These are phyloP conservation scores for Podaxis sp. DNA, from an alignment of 768 basidiomycete species.

Conservation along the genomic window DNA sequence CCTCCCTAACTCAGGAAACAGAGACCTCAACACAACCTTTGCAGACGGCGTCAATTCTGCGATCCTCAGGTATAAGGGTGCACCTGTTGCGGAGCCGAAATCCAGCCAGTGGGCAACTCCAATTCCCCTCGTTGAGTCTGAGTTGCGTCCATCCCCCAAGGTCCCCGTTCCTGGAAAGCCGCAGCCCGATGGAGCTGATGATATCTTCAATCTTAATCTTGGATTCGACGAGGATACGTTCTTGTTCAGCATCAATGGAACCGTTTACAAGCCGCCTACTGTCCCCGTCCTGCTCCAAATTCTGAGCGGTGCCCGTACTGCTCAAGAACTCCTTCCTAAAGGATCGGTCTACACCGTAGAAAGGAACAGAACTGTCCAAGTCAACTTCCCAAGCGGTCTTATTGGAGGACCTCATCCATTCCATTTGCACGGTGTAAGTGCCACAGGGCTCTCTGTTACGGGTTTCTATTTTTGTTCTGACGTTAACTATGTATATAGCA, in stretches of 20 bases:
- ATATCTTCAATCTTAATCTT: conserved; percentile 23
- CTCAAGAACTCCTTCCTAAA: conserved; percentile 37
- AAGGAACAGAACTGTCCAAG: conserved; percentile 47
- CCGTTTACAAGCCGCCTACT: conserved; percentile 27
- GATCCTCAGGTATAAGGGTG: conserved; percentile 33
- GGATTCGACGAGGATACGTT: conserved; percentile 24
- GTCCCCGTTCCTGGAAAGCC: conserved; percentile 26
- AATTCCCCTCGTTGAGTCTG: not conserved
- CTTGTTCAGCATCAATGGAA: conserved; percentile 30
- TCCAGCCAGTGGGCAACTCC: conserved; percentile 17
- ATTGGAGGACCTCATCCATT: conserved; percentile 36
- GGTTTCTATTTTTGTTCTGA: not conserved
- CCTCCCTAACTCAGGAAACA: conserved; percentile 23
- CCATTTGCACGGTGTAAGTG: conserved; percentile 46
- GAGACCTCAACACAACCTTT: conserved; percentile 16
- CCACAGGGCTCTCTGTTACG: not conserved
- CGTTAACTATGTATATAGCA: conserved; percentile 20
- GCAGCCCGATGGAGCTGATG: conserved; percentile 33
- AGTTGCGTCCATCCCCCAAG: not conserved
- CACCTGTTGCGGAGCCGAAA: conserved; percentile 30
- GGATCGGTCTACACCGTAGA: conserved; percentile 46
- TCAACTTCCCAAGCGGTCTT: conserved; percentile 36
- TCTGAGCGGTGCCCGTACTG: conserved; percentile 33
- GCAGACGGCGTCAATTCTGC: conserved; percentile 22
- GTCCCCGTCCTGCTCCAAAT: conserved; percentile 42